Evolutionary conservation across 2,329 filamentous ascomycete genomes (phyloP).

Genomic region (Fusarium pseudonygamai): DNA sequence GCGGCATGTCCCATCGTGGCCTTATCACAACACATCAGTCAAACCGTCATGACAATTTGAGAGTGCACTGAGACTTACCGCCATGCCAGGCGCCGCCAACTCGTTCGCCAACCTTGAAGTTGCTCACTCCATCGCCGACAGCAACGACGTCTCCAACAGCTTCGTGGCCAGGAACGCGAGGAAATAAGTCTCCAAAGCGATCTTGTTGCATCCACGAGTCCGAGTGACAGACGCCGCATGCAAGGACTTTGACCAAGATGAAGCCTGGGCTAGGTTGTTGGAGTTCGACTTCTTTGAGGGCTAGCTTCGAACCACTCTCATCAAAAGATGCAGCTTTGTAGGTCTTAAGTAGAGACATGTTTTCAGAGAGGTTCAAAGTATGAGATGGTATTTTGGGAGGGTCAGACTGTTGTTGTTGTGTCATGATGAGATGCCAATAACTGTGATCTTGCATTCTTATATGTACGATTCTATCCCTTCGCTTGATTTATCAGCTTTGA

Average conservation of each 20-base stretch:
- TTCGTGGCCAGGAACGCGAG: conserved; percentile 75
- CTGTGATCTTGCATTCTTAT: neutral
- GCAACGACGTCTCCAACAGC: conserved; percentile 72
- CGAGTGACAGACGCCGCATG: conserved; percentile 76
- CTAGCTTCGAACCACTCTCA: conserved; percentile 59
- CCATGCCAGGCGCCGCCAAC: conserved; percentile 63
- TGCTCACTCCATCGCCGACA: conserved; percentile 64
- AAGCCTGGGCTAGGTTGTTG: conserved; percentile 64
- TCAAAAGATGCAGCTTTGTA: conserved; percentile 73
- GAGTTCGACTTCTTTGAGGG: conserved; percentile 67
- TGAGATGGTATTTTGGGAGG: too few relatives aligned
- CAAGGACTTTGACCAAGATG: conserved; percentile 75
- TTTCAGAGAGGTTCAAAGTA: neutral
- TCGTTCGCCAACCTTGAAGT: conserved; percentile 70
- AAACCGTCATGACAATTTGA: too few relatives aligned
- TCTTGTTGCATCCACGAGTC: conserved; percentile 62
- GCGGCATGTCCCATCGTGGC: conserved; percentile 69
- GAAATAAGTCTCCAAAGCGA: conserved; percentile 63
- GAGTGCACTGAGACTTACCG: neutral
- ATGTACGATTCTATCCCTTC: accelerated
- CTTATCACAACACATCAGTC: conserved; percentile 33
- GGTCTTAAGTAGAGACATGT: conserved; percentile 64
- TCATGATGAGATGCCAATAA: neutral
- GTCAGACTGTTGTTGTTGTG: too few relatives aligned
- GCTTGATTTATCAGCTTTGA: neutral